Evolutionary conservation across 805 yeast genomes (phyloP).

Genomic region (Hanseniaspora osmophila): DNA sequence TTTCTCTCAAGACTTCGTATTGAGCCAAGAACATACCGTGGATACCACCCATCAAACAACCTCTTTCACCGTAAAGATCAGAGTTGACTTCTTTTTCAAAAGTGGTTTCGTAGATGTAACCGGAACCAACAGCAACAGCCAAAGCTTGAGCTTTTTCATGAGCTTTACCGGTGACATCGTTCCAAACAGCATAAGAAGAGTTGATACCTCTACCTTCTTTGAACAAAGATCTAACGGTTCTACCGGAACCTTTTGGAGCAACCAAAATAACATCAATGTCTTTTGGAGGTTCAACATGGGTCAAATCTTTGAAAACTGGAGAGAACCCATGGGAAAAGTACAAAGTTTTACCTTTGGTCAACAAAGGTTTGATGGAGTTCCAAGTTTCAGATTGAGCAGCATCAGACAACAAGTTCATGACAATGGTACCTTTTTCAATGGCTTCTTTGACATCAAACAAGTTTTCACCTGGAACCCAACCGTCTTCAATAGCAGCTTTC

Average conservation of each 20-base stretch:
- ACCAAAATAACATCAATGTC: constrained; percentile 94
- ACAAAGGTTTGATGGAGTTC: constrained; percentile 70
- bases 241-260: constrained; percentile 99
- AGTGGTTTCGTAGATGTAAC: constrained; percentile 98
- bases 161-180: constrained; percentile 97
- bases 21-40: constrained; percentile 99
- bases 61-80: constrained; percentile 99
- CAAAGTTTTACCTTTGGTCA: constrained; percentile 93
- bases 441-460: constrained; percentile 93
- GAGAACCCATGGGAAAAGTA: constrained; percentile 99
- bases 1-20: constrained; percentile 98
- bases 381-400: constrained; percentile 99
- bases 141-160: constrained; percentile 97
- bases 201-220: constrained; percentile 99
- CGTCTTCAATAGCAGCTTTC: constrained; percentile 99
- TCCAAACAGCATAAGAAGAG: constrained; percentile 99
- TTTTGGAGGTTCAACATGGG: constrained; percentile 89
- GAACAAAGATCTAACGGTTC: constrained; percentile 97
- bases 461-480: constrained; percentile 99
- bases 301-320: constrained; percentile 95
- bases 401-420: constrained; percentile 96
- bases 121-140: constrained; percentile 98
- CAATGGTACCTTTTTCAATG: constrained; percentile 75
- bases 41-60: constrained; percentile 99
- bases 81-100: constrained; percentile 98